phyloP scores from a whole-genome alignment of 2,329 filamentous ascomycete genomes.

The Diaporthe sp. region DNA sequence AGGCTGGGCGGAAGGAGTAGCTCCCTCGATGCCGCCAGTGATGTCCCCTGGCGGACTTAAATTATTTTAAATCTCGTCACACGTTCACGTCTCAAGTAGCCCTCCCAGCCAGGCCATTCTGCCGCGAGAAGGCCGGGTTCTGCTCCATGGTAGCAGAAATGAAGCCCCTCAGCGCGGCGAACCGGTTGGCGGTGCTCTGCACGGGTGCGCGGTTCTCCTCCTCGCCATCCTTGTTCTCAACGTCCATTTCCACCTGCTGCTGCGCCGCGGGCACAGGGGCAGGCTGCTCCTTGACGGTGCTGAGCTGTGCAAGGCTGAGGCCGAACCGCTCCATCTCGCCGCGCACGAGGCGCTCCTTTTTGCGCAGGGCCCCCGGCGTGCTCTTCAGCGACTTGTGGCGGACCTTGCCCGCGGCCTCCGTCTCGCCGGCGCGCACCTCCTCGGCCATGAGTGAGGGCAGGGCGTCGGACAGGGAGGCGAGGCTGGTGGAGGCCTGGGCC shows the following conservation, averaged over 20 bases:
- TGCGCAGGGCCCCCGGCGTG: constrained; percentile 84
- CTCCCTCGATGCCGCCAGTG: too few species aligned
- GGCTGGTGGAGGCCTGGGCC: constrained; percentile 72
- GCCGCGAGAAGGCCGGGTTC: constrained; percentile 77
- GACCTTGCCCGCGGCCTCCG: constrained; percentile 65
- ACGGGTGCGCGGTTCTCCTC: constrained; percentile 41
- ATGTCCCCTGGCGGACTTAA: too few species aligned
- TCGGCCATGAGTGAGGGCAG: constrained; percentile 74
- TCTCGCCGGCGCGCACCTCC: constrained; percentile 58
- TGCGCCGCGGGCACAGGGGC: constrained; percentile 37
- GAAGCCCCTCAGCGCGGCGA: constrained; percentile 86
- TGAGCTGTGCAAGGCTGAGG: constrained; percentile 83
- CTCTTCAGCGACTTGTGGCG: constrained; percentile 81
- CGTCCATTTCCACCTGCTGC: constrained; percentile 36
- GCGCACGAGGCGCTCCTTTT: constrained; percentile 83
- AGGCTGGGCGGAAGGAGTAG: too few species aligned
- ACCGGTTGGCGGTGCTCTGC: constrained; percentile 68
- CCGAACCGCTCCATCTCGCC: constrained; percentile 88
- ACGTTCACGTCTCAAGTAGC: too few species aligned
- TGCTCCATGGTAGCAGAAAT: constrained; percentile 92
- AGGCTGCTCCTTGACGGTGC: constrained; percentile 51
- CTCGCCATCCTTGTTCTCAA: constrained; percentile 41
- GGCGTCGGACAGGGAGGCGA: constrained; percentile 84
- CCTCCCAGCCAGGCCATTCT: constrained; percentile 23
- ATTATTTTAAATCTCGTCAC: too few species aligned